These are phyloP conservation scores for Cryptosporidium andersoni DNA, from an alignment of 169 alveolate species.

Conservation along the genomic window DNA sequence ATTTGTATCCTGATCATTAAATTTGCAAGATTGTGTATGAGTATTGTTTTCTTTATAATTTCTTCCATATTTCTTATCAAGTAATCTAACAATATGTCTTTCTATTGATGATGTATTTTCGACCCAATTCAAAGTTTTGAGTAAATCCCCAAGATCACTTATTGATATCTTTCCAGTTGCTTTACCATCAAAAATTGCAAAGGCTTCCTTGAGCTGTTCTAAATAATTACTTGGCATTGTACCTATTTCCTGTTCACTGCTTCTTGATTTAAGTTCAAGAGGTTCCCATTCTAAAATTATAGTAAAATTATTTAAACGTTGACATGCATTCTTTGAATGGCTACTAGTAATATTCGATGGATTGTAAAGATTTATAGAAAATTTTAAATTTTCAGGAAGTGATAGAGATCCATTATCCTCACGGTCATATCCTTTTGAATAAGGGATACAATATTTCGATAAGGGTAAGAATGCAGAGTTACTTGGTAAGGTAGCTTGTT, in stretches of 20 bases:
- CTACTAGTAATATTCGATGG: constrained; percentile 24
- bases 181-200: constrained; percentile 56
- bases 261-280: not conserved
- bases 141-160: constrained; percentile 42
- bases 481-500: not conserved
- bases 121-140: constrained; percentile 58
- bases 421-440: not conserved
- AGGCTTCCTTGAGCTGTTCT: constrained; percentile 42
- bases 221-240: constrained; percentile 27
- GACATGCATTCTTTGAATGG: constrained; percentile 11
- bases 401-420: not conserved
- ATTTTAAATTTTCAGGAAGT: constrained; percentile 33
- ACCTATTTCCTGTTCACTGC: not conserved
- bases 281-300: constrained; percentile 32
- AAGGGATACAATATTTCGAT: not conserved
- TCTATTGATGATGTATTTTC: constrained; percentile 18
- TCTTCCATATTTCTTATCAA: not conserved
- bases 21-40: not conserved
- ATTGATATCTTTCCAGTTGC: constrained; percentile 18
- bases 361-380: constrained; percentile 37
- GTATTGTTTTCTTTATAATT: not conserved
- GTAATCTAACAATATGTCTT: constrained; percentile 9
- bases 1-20: not conserved
- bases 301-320: constrained; percentile 28
- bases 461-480: too few species aligned